Conservation (phyloP, 768 basidiomycete genomes). For the Trametes cinnabarina region DNA sequence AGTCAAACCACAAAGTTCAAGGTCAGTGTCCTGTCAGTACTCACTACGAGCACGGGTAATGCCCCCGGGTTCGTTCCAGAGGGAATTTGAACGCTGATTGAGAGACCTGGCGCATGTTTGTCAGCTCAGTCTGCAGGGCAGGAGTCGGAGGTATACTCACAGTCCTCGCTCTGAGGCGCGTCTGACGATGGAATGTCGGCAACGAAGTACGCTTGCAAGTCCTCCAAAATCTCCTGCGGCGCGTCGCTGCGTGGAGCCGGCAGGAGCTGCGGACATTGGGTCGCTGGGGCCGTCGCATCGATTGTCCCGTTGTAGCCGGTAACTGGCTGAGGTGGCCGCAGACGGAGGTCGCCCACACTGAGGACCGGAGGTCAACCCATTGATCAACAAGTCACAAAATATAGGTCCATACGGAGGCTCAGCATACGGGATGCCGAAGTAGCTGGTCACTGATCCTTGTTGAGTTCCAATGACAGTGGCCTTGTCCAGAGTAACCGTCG, state of each 20-base stretch:
- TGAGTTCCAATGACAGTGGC: not conserved
- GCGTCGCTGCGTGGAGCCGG: constrained; percentile 4
- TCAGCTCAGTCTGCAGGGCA: not conserved
- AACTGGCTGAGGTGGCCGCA: constrained; percentile 21
- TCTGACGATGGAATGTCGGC: not conserved
- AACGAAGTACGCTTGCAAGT: constrained; percentile 8
- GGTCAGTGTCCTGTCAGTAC: constrained; percentile 32
- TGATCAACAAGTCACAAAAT: no score
- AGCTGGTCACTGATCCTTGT: not conserved
- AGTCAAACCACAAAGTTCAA: not conserved
- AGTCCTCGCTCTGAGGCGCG: not conserved
- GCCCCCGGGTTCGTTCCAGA: constrained; percentile 31
- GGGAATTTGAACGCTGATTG: constrained; percentile 45
- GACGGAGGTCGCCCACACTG: constrained; percentile 19
- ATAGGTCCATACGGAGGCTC: constrained; percentile 12
- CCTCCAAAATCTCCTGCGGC: constrained; percentile 20
- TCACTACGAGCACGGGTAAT: constrained; percentile 54
- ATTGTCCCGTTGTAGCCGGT: constrained; percentile 29
- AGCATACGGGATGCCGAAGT: constrained; percentile 8
- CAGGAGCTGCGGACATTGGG: constrained; percentile 39
- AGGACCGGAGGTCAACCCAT: constrained; percentile 22
- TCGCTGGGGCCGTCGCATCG: constrained; percentile 35
- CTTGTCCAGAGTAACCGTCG: not conserved
- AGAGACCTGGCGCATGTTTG: constrained; percentile 35
- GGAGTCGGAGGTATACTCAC: not conserved